Conservation (phyloP, 805 yeast genomes). For the Sugiyamaella lignohabitans region DNA sequence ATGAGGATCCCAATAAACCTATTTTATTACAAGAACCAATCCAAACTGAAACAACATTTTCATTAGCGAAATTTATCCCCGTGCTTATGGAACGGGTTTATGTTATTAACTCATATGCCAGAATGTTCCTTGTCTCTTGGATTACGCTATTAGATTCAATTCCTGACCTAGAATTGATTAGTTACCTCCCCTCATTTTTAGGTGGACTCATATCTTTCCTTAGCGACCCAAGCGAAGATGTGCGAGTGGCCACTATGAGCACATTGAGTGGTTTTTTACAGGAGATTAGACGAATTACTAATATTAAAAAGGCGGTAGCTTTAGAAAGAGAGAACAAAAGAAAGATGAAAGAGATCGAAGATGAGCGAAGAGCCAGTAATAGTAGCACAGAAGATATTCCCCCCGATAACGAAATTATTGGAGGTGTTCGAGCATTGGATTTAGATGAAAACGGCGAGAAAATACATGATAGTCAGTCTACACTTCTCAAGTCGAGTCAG, state of each 20-base stretch:
- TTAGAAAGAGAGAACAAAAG: not conserved
- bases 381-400: conserved; percentile 8
- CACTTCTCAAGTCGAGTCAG: not conserved
- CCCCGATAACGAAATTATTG: too few species aligned
- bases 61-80: conserved; percentile 82
- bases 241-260: conserved; percentile 75
- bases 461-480: not conserved
- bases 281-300: conserved; percentile 73
- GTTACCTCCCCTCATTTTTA: conserved; percentile 82
- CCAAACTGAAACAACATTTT: conserved; percentile 63
- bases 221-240: conserved; percentile 80
- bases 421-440: not conserved
- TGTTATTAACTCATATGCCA: conserved; percentile 85
- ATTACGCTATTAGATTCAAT: conserved; percentile 84
- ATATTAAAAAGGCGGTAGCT: conserved; percentile 45
- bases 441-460: not conserved
- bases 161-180: conserved; percentile 81
- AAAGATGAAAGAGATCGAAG: not conserved
- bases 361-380: not conserved
- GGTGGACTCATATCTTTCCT: conserved; percentile 77
- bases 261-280: conserved; percentile 67
- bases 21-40: conserved; percentile 27
- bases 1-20: conserved; percentile 35
- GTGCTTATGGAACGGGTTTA: conserved; percentile 85
- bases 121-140: conserved; percentile 92